These are phyloP conservation scores for Zygnema cylindricum DNA, from an alignment of 139 green algal genomes.

Conservation along the genomic window DNA sequence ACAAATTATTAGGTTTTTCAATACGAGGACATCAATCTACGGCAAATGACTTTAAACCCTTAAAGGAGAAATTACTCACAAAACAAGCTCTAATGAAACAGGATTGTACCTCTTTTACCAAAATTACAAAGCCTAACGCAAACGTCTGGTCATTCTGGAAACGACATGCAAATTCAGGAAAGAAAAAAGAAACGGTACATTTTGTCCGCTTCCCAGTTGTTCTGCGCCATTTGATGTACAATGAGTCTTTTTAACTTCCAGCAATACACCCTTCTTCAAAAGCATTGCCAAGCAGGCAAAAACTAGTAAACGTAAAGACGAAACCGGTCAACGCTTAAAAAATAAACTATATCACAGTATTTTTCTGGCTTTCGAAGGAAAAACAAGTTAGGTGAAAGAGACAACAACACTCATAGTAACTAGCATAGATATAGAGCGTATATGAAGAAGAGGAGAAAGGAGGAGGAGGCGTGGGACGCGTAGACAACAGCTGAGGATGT, in stretches of 20 bases:
- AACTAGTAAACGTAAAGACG: background rate
- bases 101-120: background rate
- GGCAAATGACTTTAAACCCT: background rate
- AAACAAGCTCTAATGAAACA: too few relatives aligned
- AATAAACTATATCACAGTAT: too few relatives aligned
- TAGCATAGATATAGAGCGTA: too few relatives aligned
- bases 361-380: too few relatives aligned
- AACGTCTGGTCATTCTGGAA: background rate
- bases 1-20: background rate
- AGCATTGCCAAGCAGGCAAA: background rate
- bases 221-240: constrained; percentile 38
- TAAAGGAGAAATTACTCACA: too few relatives aligned
- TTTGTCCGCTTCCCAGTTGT: constrained; percentile 58
- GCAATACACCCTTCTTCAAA: background rate
- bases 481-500: too few relatives aligned
- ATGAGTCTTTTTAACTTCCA: background rate
- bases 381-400: too few relatives aligned
- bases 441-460: too few relatives aligned
- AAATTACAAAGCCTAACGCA: background rate
- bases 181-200: constrained; percentile 45
- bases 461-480: too few relatives aligned
- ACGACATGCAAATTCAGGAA: background rate
- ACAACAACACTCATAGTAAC: too few relatives aligned
- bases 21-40: background rate
- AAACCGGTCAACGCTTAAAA: too few relatives aligned